Base-by-base conservation (phyloP, 108 stramenopile species). In the Aureococcus anophagefferens region DNA sequence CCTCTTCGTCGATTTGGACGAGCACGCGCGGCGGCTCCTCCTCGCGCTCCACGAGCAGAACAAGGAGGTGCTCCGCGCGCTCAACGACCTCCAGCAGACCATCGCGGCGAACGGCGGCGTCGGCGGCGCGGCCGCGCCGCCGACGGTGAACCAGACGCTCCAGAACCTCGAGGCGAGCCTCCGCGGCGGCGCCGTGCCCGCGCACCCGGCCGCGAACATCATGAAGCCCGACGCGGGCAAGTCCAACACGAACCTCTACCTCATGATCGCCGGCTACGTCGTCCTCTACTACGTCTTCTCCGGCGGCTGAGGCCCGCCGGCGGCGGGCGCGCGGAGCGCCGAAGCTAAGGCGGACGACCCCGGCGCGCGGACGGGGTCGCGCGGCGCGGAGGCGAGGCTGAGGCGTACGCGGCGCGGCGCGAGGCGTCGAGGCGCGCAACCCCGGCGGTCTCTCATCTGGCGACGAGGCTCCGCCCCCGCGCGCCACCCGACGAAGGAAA, bases 1-100 rank as follows among this genome's bases (percentile, higher is more conserved):
- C 76, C 79, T 95, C 64, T 96, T 88, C 76, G 93, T 98, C 32
- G 96, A 97, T 79, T 70, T 95, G 65, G 96, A 96, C 69, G 90
- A 83, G 40, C 93, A 95, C 79, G 81, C 87, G 45, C 79, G 94
- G 67, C 85, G 88, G 76, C 83, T 95, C 30, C 74, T 96, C 37
- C 62, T 91, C 75, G 93, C 91, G 14, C 83, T 96, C 69, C 88
- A 93, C 74, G 93, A 93, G 72, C 93, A 93, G 69, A 91, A 93
- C 80, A 91, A 94, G 81, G 95, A 96, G 46, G 87, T 94, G 70
- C 73, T 96, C 28, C 74, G 94, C 68, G 94, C 94, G n/a, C 76
- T 96, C 65, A 86, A 94, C 31, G 94, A 94, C 71, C 89, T 96
- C 69, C 94, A 94, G 73, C 72, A 3, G 17, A 4, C 51, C 21